Base-by-base conservation (phyloP, 768 basidiomycete species). In the Suillus fuscotomentosus region DNA sequence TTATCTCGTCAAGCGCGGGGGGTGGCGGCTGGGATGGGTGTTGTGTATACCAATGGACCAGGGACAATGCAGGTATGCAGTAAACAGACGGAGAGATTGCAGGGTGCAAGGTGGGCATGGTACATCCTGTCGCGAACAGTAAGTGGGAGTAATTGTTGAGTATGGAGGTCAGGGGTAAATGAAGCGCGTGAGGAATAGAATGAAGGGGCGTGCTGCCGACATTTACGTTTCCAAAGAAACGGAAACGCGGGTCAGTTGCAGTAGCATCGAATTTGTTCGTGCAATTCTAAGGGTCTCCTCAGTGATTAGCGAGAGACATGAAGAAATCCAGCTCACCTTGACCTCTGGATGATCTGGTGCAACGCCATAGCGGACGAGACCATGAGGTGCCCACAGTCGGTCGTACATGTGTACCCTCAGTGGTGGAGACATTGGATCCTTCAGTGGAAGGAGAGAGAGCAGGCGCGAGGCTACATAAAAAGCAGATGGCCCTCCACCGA, bases 261-360 rank as follows among this genome's bases (percentile, higher is more conserved):
- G 88, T 84, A 34, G 82, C 79, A 71, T 97, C 94, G 69, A 99
- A 99, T 80, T 97, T 98, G 78, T 97, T 87, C 27, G 91, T 94
- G 78, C 95, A 97, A 76, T 99, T 99, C 96, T 98, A 67, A 56
- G 54, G 24, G n/a, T 24, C 11, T 17, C 2, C 63, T 69, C 48
- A 73, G 71, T 36, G 62, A 59, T 48, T 24, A 63, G 57, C 50
- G 59, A 60, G 59, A 60, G 3, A 63, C 11, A 22, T 60, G 20
- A 68, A 36, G 53, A 55, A 31, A 62, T 17, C 38, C 39, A 20
- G 48, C 65, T 61, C 60, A 70, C 97, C 86, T 98, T 99, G 76
- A 99, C 96, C 80, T 98, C 97, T 11, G 97, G 95, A 76, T 99
- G 97, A 79, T 99, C 97, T 51, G 97, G 97, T 13, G 97, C 97